phyloP scores from a whole-genome alignment of 2,329 filamentous ascomycete genomes.

The Lecanicillium sp. region DNA sequence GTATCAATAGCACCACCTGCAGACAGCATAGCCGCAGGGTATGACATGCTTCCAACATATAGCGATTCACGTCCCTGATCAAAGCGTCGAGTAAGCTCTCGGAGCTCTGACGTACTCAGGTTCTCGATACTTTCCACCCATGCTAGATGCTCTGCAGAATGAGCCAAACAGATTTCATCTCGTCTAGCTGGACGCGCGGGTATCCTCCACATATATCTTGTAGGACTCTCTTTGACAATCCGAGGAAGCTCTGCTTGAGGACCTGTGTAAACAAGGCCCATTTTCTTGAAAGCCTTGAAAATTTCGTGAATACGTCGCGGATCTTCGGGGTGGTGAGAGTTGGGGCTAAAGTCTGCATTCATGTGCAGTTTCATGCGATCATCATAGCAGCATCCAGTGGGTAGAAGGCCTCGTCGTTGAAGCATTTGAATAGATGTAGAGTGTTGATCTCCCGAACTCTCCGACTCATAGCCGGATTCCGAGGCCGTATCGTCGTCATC shows the following conservation, averaged over 20 bases:
- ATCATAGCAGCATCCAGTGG: conserved; percentile 82
- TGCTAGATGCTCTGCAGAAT: conserved; percentile 66
- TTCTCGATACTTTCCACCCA: conserved; percentile 59
- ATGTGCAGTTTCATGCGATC: conserved; percentile 93
- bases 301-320: conserved; percentile 88
- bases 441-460: conserved; percentile 26
- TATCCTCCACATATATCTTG: conserved; percentile 67
- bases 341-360: conserved; percentile 65
- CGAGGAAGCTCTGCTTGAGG: conserved; percentile 44
- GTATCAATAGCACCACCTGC: conserved; percentile 93
- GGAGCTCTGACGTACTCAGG: conserved; percentile 55
- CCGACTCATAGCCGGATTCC: conserved; percentile 22
- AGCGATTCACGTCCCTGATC: conserved; percentile 65
- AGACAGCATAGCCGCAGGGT: conserved; percentile 71
- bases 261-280: conserved; percentile 64
- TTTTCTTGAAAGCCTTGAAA: conserved; percentile 77
- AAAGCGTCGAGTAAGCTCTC: conserved; percentile 52
- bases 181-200: conserved; percentile 66
- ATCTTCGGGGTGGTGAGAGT: conserved; percentile 88
- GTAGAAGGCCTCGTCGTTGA: conserved; percentile 41
- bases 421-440: conserved; percentile 29
- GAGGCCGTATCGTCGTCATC: conserved; percentile 13
- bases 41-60: conserved; percentile 77
- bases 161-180: conserved; percentile 73
- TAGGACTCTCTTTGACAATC: conserved; percentile 45